Evolutionary conservation across 2,329 filamentous ascomycete species (phyloP), one percentile per base, ranked within the genome.

Genomic region (Calcarisporium arbuscula): DNA sequence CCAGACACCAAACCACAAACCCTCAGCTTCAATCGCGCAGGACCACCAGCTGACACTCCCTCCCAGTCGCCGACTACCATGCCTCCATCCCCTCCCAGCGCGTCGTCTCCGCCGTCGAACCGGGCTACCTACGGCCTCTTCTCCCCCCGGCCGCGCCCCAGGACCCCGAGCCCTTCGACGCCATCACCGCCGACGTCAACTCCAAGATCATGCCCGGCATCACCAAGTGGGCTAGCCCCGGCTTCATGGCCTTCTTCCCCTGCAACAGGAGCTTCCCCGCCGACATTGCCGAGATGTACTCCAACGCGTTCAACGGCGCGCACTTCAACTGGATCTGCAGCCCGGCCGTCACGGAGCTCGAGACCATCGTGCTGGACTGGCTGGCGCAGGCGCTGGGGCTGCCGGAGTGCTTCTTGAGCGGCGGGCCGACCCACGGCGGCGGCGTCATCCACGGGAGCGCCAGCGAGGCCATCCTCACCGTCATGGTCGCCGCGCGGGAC

Each of bases 271-370:
- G 82, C 22, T 95, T 82, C 54, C 88, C 90, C 1, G 77, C 80
- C 19, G 90, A 95, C 58, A 72, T 96, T 9, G 90, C 87, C 15
- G 90, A 96, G 62, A 80, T 96, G 67, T 96, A 95, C 68, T 86
- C 80, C 28, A 81, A 85, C 5, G 83, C 87, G 6, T 89, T 95
- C 62, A 92, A 80, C 10, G 85, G 85, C 12, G 87, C 90, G 2
- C 87, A 87, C 25, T 96, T 96, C 70, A 96, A 96, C 62, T 96
- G 90, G 90, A 80, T 95, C 44, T 95, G 90, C 62, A 88, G 82
- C 6, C 90, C 90, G 1, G 88, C 85, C 6, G 82, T 92, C 14
- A 96, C 90, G 0, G 90, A 96, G 64, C 73, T 96, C 30, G 90
- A 96, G 68, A 95, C 89, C 0, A 73, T 95, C 17, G 82, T 95